phyloP scores from a whole-genome alignment of 441 rosid species.

The Geranium incanum region DNA sequence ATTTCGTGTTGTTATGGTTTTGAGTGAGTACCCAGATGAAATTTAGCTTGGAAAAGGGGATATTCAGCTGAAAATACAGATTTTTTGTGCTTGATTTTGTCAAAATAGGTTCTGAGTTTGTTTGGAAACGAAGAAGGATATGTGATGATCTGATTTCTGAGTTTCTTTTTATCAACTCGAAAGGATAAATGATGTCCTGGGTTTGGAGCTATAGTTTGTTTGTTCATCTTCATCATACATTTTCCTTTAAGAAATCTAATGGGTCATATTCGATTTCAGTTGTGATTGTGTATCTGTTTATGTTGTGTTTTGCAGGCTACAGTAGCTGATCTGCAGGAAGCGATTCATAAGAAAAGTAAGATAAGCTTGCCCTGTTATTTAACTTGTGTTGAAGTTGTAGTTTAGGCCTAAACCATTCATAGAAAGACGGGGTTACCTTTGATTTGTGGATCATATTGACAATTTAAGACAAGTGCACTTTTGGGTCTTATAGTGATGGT shows the following conservation, averaged over 20 bases:
- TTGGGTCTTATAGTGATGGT: neutral
- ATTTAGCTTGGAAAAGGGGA: neutral
- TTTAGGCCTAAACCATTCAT: neutral
- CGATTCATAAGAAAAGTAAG: constrained; percentile 65
- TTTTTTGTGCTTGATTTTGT: neutral
- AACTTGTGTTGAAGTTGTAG: neutral
- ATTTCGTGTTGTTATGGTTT: neutral
- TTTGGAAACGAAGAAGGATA: neutral
- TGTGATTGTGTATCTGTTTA: constrained; percentile 4
- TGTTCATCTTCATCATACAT: neutral
- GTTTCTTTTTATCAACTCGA: neutral
- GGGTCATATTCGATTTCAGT: neutral
- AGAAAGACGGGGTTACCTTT: neutral
- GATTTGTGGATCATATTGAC: neutral
- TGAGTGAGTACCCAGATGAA: neutral
- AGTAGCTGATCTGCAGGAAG: constrained; percentile 81
- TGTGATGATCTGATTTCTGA: neutral
- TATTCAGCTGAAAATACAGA: neutral
- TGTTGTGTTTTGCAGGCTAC: constrained; percentile 48
- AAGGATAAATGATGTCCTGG: neutral
- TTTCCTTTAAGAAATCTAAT: neutral
- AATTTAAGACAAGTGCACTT: neutral
- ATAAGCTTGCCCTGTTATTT: neutral
- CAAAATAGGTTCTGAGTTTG: neutral
- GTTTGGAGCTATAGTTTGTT: neutral